Conservation (phyloP, 768 basidiomycete species). For the Collybiopsis luxurians region DNA sequence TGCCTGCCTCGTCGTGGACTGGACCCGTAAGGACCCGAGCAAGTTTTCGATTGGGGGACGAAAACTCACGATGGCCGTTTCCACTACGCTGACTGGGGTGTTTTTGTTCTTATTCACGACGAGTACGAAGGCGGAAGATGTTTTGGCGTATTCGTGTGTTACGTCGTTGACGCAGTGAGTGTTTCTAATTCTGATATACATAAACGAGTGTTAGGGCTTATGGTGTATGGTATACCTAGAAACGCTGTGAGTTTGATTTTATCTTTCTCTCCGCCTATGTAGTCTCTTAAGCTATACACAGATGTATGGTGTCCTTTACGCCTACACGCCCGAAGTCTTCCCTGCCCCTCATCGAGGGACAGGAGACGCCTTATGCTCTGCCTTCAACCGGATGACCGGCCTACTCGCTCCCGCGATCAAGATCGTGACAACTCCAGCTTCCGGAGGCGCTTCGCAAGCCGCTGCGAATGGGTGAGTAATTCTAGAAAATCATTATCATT, state of each 20-base stretch:
- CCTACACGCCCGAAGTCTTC: constrained; percentile 61
- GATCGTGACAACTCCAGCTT: constrained; percentile 36
- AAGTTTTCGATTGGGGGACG: constrained; percentile 39
- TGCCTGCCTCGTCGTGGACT: constrained; percentile 43
- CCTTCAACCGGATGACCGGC: constrained; percentile 46
- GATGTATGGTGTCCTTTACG: constrained; percentile 55
- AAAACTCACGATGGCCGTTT: constrained; percentile 42
- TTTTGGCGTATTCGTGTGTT: constrained; percentile 46
- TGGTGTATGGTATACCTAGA: constrained; percentile 16
- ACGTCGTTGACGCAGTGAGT: constrained; percentile 39
- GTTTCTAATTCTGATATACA: not conserved
- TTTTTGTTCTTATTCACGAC: constrained; percentile 54
- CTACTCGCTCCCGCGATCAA: constrained; percentile 49
- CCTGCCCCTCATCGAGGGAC: constrained; percentile 56
- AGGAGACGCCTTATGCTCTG: constrained; percentile 47
- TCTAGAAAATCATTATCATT: not conserved
- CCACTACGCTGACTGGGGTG: constrained; percentile 40
- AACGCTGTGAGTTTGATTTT: constrained; percentile 31
- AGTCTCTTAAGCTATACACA: constrained; percentile 9
- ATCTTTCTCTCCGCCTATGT: not conserved
- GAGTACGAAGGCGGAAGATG: constrained; percentile 32
- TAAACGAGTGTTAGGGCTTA: no score
- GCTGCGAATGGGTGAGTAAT: constrained; percentile 33
- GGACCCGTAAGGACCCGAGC: constrained; percentile 27
- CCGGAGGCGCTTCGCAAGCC: constrained; percentile 25